Conservation (phyloP, 257 asterid genomes). For the Nicotiana sylvestris region DNA sequence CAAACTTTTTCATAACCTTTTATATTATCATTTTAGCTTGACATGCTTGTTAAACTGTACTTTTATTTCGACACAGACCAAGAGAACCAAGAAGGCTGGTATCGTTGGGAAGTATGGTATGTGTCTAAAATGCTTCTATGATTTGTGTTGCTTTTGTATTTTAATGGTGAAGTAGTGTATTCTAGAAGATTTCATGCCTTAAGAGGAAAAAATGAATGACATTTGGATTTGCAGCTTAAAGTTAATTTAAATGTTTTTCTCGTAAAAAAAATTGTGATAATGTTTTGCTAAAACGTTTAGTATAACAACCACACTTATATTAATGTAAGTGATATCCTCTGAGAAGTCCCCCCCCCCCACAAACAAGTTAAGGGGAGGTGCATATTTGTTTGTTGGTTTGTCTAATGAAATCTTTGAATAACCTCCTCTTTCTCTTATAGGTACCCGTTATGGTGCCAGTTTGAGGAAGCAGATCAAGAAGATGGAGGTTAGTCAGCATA, state of each 20-base stretch:
- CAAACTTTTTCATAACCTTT: background rate
- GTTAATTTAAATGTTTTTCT: background rate
- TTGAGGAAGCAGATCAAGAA: conserved; percentile 56
- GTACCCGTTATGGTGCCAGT: conserved; percentile 71
- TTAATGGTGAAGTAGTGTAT: background rate
- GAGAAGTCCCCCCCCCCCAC: too few species aligned
- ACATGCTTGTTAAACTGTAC: background rate
- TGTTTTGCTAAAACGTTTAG: background rate
- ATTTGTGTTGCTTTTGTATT: background rate
- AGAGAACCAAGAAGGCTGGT: conserved; percentile 65
- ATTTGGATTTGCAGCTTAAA: background rate
- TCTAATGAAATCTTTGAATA: background rate
- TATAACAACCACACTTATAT: background rate
- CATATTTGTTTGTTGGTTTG: background rate
- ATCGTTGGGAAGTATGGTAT: conserved; percentile 54
- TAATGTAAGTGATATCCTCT: background rate
- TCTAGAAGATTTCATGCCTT: background rate
- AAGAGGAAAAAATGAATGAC: background rate
- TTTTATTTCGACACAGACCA: conserved; percentile 33
- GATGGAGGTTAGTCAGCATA: conserved; percentile 61
- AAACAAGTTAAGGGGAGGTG: too few species aligned
- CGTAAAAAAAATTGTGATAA: background rate
- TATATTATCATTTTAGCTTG: background rate
- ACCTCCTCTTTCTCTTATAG: conserved; percentile 19
- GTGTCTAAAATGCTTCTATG: background rate